A percentile compares a stretch with the other conserved stretches of the same genome.
phyloP scores from a whole-genome alignment of 2,329 filamentous ascomycete genomes.

The Aureobasidium pullulans region DNA sequence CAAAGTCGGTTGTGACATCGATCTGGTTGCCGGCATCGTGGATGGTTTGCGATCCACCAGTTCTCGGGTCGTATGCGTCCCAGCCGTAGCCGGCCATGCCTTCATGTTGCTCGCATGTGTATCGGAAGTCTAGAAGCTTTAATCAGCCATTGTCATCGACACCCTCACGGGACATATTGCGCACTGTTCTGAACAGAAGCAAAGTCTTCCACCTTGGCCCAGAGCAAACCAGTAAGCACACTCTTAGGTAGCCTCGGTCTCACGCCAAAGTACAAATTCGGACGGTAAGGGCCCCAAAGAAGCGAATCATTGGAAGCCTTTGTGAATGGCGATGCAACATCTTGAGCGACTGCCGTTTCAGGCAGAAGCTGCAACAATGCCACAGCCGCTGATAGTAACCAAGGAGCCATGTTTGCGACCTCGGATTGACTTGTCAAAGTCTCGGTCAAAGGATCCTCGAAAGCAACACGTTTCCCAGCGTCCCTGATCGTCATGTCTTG shows the following conservation, averaged over 20 bases:
- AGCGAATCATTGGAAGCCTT: slow-evolving; percentile 68
- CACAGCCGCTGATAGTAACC: slow-evolving; percentile 13
- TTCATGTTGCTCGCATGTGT: slow-evolving; percentile 93
- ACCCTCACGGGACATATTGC: neutral
- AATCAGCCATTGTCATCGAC: slow-evolving; percentile 18
- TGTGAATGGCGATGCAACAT: slow-evolving; percentile 24
- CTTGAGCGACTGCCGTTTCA: slow-evolving; percentile 5
- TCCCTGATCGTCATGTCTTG: slow-evolving; percentile 5
- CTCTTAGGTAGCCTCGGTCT: slow-evolving; percentile 75
- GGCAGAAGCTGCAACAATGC: slow-evolving; percentile 13
- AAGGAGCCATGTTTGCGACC: slow-evolving; percentile 7
- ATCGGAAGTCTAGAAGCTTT: slow-evolving; percentile 62
- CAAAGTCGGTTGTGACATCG: slow-evolving; percentile 86
- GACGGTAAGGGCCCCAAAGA: slow-evolving; percentile 91
- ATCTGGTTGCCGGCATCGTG: slow-evolving; percentile 83
- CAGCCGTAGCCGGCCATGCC: slow-evolving; percentile 94
- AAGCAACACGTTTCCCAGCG: slow-evolving; percentile 9
- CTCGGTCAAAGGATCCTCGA: neutral
- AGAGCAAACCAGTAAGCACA: slow-evolving; percentile 75
- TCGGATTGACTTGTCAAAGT: neutral
- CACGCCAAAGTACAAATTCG: slow-evolving; percentile 90
- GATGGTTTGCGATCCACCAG: slow-evolving; percentile 80
- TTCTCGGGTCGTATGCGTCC: slow-evolving; percentile 91
- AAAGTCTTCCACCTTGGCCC: slow-evolving; percentile 79
- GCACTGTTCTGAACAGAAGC: slow-evolving; percentile 65